Evolutionary conservation across 2,329 filamentous ascomycete genomes (phyloP), one percentile per base, ranked within the genome.

Genomic region (Penicillium olsonii): DNA sequence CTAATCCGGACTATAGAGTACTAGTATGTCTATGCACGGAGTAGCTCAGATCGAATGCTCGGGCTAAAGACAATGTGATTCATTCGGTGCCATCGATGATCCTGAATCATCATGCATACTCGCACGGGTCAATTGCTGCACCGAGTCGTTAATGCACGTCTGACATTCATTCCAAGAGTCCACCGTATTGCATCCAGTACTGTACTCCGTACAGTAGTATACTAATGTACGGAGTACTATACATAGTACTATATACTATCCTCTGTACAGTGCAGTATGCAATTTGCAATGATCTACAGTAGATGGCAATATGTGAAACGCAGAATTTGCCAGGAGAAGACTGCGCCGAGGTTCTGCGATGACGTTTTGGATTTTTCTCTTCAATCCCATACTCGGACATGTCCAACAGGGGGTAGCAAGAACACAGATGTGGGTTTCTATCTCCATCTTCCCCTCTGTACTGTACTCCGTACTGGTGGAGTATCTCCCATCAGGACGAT

Each of bases 31-130:
- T n/a, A n/a, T n/a, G n/a, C n/a, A n/a, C n/a, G n/a, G n/a, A n/a
- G n/a, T n/a, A n/a, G n/a, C n/a, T n/a, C n/a, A n/a, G n/a, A n/a
- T n/a, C n/a, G n/a, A n/a, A n/a, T n/a, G n/a, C n/a, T n/a, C n/a
- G n/a, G n/a, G n/a, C n/a, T n/a, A n/a, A n/a, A n/a, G n/a, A 56
- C 48, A 60, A 58, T 54, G 54, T 61, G 55, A 60, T 60, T 60
- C 59, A 59, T 59, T 55, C 31, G 45, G 52, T 54, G 52, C 52
- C 50, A 55, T 53, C 27, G 11, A 35, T 20, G 4, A 18, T 19
- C 29, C 31, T 18, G 15, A 27, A 37, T 34, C 37, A 27, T 39
- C 26, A 10, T 41, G 48, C 42, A 42, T 35, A 8, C n/a, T 43
- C 39, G 55, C 53, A 59, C 48, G 50, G 56, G 48, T 54, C 54